These are phyloP conservation scores for Aspergillus texensis DNA, from an alignment of 2,329 filamentous ascomycete genomes.

Conservation along the genomic window DNA sequence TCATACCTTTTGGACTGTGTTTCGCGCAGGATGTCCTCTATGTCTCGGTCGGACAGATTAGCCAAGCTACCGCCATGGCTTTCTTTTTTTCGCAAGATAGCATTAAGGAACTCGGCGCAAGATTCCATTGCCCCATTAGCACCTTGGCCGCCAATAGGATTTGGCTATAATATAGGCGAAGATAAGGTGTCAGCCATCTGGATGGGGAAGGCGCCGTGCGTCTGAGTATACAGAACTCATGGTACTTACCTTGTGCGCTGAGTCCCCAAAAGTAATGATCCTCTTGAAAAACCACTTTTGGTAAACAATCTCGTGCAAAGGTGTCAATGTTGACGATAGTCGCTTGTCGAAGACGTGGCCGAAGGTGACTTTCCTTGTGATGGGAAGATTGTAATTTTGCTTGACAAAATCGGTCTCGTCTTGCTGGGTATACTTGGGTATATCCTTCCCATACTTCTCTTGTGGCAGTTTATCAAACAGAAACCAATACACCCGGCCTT, in stretches of 20 bases:
- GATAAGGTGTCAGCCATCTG: neutral
- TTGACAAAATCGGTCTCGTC: neutral
- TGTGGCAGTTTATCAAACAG: neutral
- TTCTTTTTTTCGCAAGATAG: neutral
- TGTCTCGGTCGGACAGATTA: neutral
- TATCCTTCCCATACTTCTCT: conserved; percentile 1
- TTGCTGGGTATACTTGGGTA: neutral
- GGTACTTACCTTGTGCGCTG: neutral
- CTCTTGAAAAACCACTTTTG: conserved; percentile 3
- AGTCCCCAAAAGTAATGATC: conserved; percentile 5
- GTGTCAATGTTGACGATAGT: neutral
- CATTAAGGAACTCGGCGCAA: conserved; percentile 1
- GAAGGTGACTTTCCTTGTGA: neutral
- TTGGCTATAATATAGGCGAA: neutral
- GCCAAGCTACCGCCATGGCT: neutral
- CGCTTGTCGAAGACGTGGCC: neutral
- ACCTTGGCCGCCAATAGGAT: neutral
- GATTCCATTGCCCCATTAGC: conserved; percentile 6
- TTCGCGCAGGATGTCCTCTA: neutral
- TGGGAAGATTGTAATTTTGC: neutral
- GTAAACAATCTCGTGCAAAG: conserved; percentile 1
- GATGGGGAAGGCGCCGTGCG: too few species aligned
- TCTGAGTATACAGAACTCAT: too few species aligned
- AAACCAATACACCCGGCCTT: conserved; percentile 3
- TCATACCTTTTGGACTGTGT: neutral